These are phyloP conservation scores for Solanum commersonii DNA, from an alignment of 257 asterid species.

Conservation along the genomic window DNA sequence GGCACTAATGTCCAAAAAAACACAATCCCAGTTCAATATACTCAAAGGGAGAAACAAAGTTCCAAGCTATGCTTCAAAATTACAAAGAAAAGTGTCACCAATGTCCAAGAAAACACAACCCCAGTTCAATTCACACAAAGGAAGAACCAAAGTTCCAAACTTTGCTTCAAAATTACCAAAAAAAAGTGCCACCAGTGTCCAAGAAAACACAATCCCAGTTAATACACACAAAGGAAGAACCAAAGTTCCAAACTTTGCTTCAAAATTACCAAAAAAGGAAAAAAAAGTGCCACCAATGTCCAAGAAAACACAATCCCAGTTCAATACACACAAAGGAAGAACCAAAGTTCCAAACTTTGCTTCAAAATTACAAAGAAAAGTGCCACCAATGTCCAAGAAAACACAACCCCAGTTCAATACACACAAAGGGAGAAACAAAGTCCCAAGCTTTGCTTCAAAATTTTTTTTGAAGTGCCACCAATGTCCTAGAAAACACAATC, in stretches of 20 bases:
- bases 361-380: not conserved
- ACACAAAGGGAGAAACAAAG: not conserved
- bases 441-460: not conserved
- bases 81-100: not conserved
- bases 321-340: not conserved
- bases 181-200: not conserved
- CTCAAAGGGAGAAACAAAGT: not conserved
- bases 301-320: slow-evolving; percentile 14
- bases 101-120: not conserved
- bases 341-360: not conserved
- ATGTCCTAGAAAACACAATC: slow-evolving; percentile 15
- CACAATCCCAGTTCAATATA: not conserved
- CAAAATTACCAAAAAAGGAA: not conserved
- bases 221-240: not conserved
- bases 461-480: not conserved
- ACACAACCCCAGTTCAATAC: slow-evolving; percentile 9
- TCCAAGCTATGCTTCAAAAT: not conserved
- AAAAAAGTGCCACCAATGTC: not conserved
- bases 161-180: not conserved
- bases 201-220: slow-evolving; percentile 13
- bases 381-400: slow-evolving; percentile 4
- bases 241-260: not conserved
- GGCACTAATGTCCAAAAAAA: not conserved
- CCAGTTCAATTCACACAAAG: not conserved
- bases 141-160: not conserved